These are phyloP conservation scores for Colletotrichum tropicicola DNA, from an alignment of 2,329 filamentous ascomycete genomes.

Conservation along the genomic window DNA sequence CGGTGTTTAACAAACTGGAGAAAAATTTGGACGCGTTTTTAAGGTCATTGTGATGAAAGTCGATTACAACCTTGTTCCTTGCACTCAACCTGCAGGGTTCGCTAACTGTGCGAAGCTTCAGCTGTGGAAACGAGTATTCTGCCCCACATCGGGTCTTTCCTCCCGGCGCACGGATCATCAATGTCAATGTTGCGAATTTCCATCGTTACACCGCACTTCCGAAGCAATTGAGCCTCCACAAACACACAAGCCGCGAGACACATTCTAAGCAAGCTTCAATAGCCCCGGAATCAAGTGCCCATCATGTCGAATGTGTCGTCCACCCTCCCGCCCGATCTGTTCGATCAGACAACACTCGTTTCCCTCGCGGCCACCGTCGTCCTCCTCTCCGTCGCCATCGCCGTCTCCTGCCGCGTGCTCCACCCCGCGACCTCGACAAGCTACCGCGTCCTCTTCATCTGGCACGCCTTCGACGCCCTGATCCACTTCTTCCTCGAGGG, in stretches of 20 bases:
- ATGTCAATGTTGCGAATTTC: neutral
- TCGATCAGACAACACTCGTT: slow-evolving; percentile 67
- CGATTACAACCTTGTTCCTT: neutral
- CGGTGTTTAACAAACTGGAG: no score
- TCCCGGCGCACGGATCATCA: slow-evolving; percentile 12
- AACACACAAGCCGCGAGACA: neutral
- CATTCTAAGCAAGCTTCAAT: neutral
- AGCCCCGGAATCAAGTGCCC: neutral
- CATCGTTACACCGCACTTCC: neutral
- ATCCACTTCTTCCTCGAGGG: slow-evolving; percentile 94
- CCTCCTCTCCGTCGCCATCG: slow-evolving; percentile 61
- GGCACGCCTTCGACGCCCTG: slow-evolving; percentile 93
- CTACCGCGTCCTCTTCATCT: slow-evolving; percentile 85
- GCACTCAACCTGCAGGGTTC: no score
- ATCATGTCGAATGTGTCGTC: slow-evolving; percentile 31
- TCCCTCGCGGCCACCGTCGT: slow-evolving; percentile 65
- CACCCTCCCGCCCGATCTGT: slow-evolving; percentile 61
- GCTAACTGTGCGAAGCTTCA: neutral
- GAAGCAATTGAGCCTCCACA: neutral
- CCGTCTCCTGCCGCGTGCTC: slow-evolving; percentile 55
- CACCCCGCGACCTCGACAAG: slow-evolving; percentile 61
- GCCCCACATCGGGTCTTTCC: neutral
- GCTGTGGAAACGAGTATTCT: neutral
- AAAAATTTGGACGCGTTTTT: neutral
- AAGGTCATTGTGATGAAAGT: neutral